These are phyloP conservation scores for Alloascoidea hylecoeti DNA, from an alignment of 805 yeast species.

Conservation along the genomic window DNA sequence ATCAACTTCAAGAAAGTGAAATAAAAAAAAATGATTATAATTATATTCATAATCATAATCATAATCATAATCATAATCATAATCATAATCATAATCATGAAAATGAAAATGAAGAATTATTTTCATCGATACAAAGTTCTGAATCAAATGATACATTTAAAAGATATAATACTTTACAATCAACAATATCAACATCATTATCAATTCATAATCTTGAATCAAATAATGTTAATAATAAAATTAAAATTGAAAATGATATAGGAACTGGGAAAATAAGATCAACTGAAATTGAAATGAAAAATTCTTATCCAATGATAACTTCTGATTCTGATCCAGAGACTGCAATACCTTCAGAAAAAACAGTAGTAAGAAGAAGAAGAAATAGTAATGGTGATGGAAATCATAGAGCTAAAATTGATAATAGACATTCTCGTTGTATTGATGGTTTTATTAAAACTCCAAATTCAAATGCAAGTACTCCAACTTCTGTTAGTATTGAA, in stretches of 20 bases:
- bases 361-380: too few relatives aligned
- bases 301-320: neutral
- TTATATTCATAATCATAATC: too few relatives aligned
- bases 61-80: too few relatives aligned
- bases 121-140: too few relatives aligned
- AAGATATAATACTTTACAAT: too few relatives aligned
- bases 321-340: neutral
- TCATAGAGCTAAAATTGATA: neutral
- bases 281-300: neutral
- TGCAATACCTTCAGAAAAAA: neutral
- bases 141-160: too few relatives aligned
- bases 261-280: neutral
- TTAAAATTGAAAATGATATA: neutral
- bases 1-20: too few relatives aligned
- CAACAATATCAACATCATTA: too few relatives aligned
- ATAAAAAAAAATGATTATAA: too few relatives aligned
- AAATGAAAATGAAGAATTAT: too few relatives aligned
- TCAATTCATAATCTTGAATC: too few relatives aligned
- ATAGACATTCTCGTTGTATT: neutral
- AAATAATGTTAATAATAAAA: neutral
- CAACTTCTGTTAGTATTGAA: neutral
- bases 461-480: neutral
- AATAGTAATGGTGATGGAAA: neutral
- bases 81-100: too few relatives aligned
- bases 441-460: neutral